Evolutionary conservation across 2,329 filamentous ascomycete genomes (phyloP).

Genomic region (Fusarium sp.): DNA sequence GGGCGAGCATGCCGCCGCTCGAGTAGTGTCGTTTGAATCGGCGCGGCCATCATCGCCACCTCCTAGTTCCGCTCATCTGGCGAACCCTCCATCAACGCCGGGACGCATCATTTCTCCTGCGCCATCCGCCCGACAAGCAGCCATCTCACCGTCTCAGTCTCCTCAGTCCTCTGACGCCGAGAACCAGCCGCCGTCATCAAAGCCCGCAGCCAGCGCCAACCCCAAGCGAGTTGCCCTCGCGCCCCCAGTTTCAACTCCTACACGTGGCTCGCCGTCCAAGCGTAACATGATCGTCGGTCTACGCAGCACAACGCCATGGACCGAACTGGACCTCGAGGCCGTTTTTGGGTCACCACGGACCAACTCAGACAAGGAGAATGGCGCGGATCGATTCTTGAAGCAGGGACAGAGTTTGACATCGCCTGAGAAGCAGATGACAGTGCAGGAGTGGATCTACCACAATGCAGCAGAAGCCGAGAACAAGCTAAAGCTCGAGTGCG

Average conservation of each 20-base stretch:
- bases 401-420: slow-evolving; percentile 73
- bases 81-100: slow-evolving; percentile 58
- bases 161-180: slow-evolving; percentile 84
- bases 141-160: slow-evolving; percentile 72
- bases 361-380: slow-evolving; percentile 64
- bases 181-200: slow-evolving; percentile 80
- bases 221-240: slow-evolving; percentile 62
- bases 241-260: slow-evolving; percentile 60
- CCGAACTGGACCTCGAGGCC: slow-evolving; percentile 78
- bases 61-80: slow-evolving; percentile 25
- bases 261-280: slow-evolving; percentile 71
- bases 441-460: slow-evolving; percentile 90
- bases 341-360: slow-evolving; percentile 67
- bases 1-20: slow-evolving; percentile 19
- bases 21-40: slow-evolving; percentile 37
- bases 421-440: slow-evolving; percentile 88
- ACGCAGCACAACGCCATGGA: slow-evolving; percentile 74
- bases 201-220: slow-evolving; percentile 60
- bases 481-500: slow-evolving; percentile 82
- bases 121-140: slow-evolving; percentile 64
- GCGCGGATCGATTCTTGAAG: slow-evolving; percentile 61
- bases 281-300: slow-evolving; percentile 67
- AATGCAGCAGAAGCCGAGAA: slow-evolving; percentile 86
- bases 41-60: slow-evolving; percentile 37
- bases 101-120: slow-evolving; percentile 56